A percentile compares a stretch with the other conserved stretches of the same genome.
phyloP scores from a whole-genome alignment of 2,329 filamentous ascomycete species.

The Anisogramma anomala region DNA sequence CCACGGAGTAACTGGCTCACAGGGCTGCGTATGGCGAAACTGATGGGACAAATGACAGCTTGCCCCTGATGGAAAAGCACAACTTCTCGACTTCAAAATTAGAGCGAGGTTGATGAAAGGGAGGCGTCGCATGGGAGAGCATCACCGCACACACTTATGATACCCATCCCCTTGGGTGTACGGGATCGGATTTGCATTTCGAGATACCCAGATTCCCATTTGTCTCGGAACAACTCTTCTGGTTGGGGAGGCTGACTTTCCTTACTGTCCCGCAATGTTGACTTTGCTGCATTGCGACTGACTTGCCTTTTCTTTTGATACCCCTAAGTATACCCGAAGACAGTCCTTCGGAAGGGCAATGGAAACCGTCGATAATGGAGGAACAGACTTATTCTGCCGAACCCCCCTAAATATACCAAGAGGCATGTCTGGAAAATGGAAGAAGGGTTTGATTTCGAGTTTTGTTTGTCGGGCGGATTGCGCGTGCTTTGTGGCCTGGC shows the following conservation, averaged over 20 bases:
- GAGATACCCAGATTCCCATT: slow-evolving; percentile 42
- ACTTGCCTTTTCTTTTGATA: slow-evolving; percentile 25
- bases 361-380: slow-evolving; percentile 17
- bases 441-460: slow-evolving; percentile 7
- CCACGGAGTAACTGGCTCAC: slow-evolving; percentile 5
- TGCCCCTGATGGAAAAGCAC: slow-evolving; percentile 10
- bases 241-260: slow-evolving; percentile 13
- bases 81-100: too few relatives aligned
- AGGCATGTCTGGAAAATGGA: slow-evolving; percentile 5
- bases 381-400: slow-evolving; percentile 4
- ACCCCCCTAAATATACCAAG: slow-evolving; percentile 10
- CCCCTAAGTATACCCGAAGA: slow-evolving; percentile 26
- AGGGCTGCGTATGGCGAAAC: slow-evolving; percentile 15
- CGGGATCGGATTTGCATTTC: slow-evolving; percentile 44
- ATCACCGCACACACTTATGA: slow-evolving; percentile 13
- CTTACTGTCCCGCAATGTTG: slow-evolving; percentile 15
- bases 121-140: slow-evolving; percentile 16
- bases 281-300: slow-evolving; percentile 18
- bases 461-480: slow-evolving; percentile 3
- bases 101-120: slow-evolving; percentile 20
- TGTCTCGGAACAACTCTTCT: slow-evolving; percentile 17
- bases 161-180: slow-evolving; percentile 15
- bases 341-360: slow-evolving; percentile 18
- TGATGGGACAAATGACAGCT: slow-evolving; percentile 16
- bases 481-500: slow-evolving; percentile 4